phyloP scores from a whole-genome alignment of 2,329 filamentous ascomycete species.

The Aspergillus cejpii region DNA sequence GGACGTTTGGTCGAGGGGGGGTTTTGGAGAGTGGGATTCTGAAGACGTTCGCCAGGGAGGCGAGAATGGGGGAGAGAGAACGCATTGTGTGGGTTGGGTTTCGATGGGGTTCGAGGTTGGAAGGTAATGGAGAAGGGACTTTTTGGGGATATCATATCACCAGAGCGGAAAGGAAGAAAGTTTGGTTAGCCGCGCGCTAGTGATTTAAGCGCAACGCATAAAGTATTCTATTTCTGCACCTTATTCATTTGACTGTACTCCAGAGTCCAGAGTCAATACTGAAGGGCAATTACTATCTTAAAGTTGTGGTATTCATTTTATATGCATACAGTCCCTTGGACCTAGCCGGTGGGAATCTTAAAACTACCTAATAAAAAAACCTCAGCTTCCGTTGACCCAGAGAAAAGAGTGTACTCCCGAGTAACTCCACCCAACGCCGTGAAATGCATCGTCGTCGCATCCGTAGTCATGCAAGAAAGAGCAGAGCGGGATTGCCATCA shows the following conservation, averaged over 20 bases:
- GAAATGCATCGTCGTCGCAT: conserved; percentile 20
- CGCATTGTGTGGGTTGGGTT: conserved; percentile 23
- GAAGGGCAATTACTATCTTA: too few relatives aligned
- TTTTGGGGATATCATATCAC: neutral
- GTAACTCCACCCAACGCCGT: conserved; percentile 15
- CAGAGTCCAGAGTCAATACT: neutral
- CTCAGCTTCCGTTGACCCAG: neutral
- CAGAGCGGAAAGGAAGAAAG: conserved; percentile 13
- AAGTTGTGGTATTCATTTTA: too few relatives aligned
- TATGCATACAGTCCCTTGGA: too few relatives aligned
- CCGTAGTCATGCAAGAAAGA: conserved; percentile 9
- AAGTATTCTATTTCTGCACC: too few relatives aligned
- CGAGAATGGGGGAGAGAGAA: conserved; percentile 38
- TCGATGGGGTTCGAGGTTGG: conserved; percentile 13
- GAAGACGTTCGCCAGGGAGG: conserved; percentile 43
- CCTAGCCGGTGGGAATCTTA: neutral
- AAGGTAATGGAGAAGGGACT: conserved; percentile 9
- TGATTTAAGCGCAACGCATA: too few relatives aligned
- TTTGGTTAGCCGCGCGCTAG: conserved; percentile 14
- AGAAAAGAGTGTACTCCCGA: conserved; percentile 4
- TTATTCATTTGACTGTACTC: neutral
- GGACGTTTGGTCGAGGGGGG: conserved; percentile 22
- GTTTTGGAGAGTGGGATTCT: conserved; percentile 36
- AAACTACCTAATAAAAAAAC: neutral
- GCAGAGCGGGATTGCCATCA: neutral